phyloP scores from a whole-genome alignment of 1,284 basidiomycete genomes.

The Trametes polyzona region DNA sequence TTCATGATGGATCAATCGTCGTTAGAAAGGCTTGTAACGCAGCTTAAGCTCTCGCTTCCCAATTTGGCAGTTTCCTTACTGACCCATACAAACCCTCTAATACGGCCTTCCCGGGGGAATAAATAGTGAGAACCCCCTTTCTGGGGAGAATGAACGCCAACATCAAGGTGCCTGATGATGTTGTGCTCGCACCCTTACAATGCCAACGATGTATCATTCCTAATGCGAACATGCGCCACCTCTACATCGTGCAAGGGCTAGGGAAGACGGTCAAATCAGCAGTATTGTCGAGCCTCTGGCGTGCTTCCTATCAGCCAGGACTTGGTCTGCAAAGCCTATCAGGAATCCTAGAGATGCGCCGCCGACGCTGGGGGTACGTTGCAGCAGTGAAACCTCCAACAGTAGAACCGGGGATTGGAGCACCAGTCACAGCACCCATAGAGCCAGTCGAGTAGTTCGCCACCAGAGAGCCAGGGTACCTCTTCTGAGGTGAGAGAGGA shows the following conservation, averaged over 20 bases:
- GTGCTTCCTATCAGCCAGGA: neutral
- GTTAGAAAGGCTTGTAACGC: neutral
- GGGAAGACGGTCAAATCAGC: too few species aligned
- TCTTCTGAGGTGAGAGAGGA: conserved; percentile 8
- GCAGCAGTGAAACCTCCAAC: neutral
- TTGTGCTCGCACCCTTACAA: too few species aligned
- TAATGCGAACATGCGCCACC: too few species aligned
- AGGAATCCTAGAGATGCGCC: conserved; percentile 28
- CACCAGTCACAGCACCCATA: neutral
- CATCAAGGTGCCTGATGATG: too few species aligned
- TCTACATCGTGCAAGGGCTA: too few species aligned
- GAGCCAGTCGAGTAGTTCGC: neutral
- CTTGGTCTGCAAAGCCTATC: conserved; percentile 9
- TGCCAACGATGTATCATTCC: too few species aligned
- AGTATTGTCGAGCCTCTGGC: too few species aligned
- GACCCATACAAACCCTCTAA: neutral
- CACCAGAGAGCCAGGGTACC: neutral
- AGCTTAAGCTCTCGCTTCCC: neutral
- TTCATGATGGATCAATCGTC: neutral
- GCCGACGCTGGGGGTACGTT: neutral
- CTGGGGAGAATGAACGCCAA: too few species aligned
- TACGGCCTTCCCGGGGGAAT: too few species aligned
- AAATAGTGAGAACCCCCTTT: too few species aligned
- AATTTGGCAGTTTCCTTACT: neutral
- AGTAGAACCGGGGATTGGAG: neutral